Base-by-base conservation (phyloP, 2,329 filamentous ascomycete species). In the Geosmithia flava region DNA sequence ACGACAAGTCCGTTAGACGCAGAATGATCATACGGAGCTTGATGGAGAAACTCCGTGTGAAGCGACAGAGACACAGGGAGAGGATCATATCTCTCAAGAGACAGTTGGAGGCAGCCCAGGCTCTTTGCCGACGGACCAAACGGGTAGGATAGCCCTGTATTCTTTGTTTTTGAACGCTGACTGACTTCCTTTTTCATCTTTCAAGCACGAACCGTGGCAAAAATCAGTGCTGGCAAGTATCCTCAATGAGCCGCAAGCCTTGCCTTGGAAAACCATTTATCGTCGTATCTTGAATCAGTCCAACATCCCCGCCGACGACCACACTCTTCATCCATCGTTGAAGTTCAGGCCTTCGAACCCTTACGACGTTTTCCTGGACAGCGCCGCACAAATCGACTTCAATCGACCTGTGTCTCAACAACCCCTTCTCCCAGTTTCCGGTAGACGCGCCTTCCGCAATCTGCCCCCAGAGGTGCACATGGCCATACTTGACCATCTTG, bases 401-500 rank as follows among this genome's bases (percentile, higher is more conserved):
- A 8, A 27, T 27, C 23, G 8, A 8, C 23, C 8, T 8, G 23
- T 27, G 23, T 27, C 23, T 8, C 23, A 8, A 8, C 23, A 8
- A 37, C 33, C 11, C 3, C 10, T 37, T 16, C 33, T 37, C 3
- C 33, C 33, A 11, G 13, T 7, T 11, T 16, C 10, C 15, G 33
- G 33, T 37, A 11, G 11, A 37, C 33, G 33, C 33, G 6, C n/a
- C 33, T 45, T 46, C 39, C 7, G 15, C 40, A 23, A 23, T 2
- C 57, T 73, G 7, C 60, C 63, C 0, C 8, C 37, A 0, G 6
- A 54, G 0, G 20, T 68, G 1, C 62, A 68, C 46, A 52, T 57
- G 3, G 51, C 51, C 2, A 69, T 75, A 10, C 60, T 74, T 13
- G 53, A 51, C 6, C n/a, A 57, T 0, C n/a, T 59, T 2, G 57